These are phyloP conservation scores for Salix udensis DNA, from an alignment of 345 rosid species.

Conservation along the genomic window DNA sequence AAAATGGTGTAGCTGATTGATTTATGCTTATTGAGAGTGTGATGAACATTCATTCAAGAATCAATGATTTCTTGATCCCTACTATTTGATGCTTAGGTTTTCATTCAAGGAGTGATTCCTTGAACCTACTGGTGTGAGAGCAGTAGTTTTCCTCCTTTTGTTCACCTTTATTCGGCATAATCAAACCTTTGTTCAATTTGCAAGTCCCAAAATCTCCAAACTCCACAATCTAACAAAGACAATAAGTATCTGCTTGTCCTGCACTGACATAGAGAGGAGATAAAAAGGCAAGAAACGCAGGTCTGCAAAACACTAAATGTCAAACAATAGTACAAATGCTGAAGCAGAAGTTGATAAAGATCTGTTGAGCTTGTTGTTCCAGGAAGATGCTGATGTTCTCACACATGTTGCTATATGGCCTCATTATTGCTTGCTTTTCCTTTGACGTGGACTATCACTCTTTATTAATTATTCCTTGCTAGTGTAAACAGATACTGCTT, in stretches of 20 bases:
- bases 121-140: neutral
- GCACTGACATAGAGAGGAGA: neutral
- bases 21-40: neutral
- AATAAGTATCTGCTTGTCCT: neutral
- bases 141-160: neutral
- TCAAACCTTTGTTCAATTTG: neutral
- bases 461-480: neutral
- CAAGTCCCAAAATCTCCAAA: neutral
- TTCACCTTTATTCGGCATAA: neutral
- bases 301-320: neutral
- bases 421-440: neutral
- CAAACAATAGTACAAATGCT: neutral
- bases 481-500: neutral
- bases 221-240: neutral
- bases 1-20: neutral
- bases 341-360: neutral
- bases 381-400: neutral
- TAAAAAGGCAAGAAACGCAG: no score
- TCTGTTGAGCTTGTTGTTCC: neutral
- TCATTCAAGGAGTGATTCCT: neutral
- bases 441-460: neutral
- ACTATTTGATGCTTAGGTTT: neutral
- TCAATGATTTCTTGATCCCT: neutral
- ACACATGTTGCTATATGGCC: neutral
- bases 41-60: neutral